Evolutionary conservation across 2,329 filamentous ascomycete species (phyloP), one percentile per base, ranked within the genome.

Genomic region (Fusarium domesticum): DNA sequence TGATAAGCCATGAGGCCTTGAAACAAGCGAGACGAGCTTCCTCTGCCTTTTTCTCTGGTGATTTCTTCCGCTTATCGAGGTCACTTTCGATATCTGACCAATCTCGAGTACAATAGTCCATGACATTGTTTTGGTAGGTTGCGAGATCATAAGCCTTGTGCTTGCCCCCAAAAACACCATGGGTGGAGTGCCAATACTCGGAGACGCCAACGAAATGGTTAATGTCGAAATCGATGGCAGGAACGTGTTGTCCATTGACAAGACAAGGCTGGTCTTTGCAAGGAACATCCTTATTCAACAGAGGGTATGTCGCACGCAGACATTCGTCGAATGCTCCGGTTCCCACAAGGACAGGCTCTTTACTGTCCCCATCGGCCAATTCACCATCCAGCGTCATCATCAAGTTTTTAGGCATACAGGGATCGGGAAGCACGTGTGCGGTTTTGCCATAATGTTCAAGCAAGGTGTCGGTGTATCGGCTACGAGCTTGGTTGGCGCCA

Each of bases 141-240:
- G 84, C 80, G 56, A 96, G 88, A 60, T 97, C 90, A 65, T 97
- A 98, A 0, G 87, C 82, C 56, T 90, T 87, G 54, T 87, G 85
- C 49, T 80, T 77, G 52, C 88, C 83, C 4, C 82, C 83, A 58
- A 98, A 97, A 2, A 97, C 85, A 42, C 93, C 90, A 59, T 98
- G 93, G 0, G 93, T 98, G 0, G 92, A 95, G 66, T 98, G 93
- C 92, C 93, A 98, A 68, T 95, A 98, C 64, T 98, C 93, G 1
- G 92, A 97, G 4, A 98, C 92, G 10, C 93, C 93, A 19, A 98
- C 85, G 60, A 98, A 98, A 65, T 96, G 95, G 59, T 98, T 98
- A 28, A 97, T 84, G 50, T 93, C 85, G 61, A 97, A 98, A 64
- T 98, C 93, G 53, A 98, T 96, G 4, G 89, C 88, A 2, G 93